Conservation (phyloP, 2,329 filamentous ascomycete species). For the Paramyrothecium sp. region DNA sequence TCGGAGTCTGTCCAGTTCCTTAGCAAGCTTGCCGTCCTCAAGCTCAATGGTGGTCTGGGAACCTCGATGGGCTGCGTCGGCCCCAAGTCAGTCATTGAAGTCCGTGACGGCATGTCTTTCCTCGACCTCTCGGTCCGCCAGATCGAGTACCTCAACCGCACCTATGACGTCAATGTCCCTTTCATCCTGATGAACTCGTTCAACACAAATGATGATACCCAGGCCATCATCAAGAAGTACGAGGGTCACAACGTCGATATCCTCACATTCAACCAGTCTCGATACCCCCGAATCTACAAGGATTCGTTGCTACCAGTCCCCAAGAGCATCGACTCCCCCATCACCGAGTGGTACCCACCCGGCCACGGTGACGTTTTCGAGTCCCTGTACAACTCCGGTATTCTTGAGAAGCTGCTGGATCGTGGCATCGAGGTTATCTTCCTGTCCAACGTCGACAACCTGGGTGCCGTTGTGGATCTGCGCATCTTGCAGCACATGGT, state of each 20-base stretch:
- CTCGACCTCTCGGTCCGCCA: constrained; percentile 97
- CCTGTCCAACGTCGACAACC: constrained; percentile 98
- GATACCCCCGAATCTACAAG: constrained; percentile 97
- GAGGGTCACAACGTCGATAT: constrained; percentile 99
- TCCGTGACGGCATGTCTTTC: constrained; percentile 99
- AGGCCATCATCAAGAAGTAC: constrained; percentile 99
- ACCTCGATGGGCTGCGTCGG: constrained; percentile 99
- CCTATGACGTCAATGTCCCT: constrained; percentile 93
- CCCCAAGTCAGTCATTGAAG: constrained; percentile 98
- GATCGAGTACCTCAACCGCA: constrained; percentile 99
- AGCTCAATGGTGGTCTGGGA: constrained; percentile 98
- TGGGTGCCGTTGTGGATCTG: constrained; percentile 95
- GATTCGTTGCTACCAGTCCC: constrained; percentile 95
- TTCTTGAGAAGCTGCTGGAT: constrained; percentile 92
- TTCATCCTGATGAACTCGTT: constrained; percentile 99
- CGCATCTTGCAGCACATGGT: constrained; percentile 99
- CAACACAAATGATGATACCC: constrained; percentile 98
- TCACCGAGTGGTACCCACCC: constrained; percentile 97
- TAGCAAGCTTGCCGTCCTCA: constrained; percentile 95
- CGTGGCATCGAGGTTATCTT: constrained; percentile 97
- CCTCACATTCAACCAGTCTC: constrained; percentile 98
- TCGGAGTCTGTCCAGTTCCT: constrained; percentile 90
- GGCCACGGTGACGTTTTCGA: constrained; percentile 99
- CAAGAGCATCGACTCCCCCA: constrained; percentile 81
- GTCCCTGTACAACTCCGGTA: constrained; percentile 98